Evolutionary conservation across 2,329 filamentous ascomycete species (phyloP), one percentile per base, ranked within the genome.

Genomic region (Paracorniculantispora psalliotae): DNA sequence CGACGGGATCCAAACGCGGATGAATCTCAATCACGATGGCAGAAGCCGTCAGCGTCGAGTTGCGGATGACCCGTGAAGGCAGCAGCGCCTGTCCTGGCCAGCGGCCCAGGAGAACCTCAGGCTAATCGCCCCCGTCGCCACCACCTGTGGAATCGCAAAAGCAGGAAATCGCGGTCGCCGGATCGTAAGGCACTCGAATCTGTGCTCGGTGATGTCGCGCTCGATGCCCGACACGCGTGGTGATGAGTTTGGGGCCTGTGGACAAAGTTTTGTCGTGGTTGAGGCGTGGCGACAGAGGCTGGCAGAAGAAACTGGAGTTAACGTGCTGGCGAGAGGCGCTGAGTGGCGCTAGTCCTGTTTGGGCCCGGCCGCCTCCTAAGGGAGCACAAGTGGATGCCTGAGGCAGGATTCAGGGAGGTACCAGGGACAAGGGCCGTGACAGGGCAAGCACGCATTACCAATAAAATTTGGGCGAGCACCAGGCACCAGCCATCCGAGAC

Each of bases 181-280:
- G 69, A 62, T 76, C 69, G 68, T 68, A 66, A 64, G 61, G 61
- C 64, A 62, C 61, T 67, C 63, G 61, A 59, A 58, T 57, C 61
- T 60, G 67, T 67, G 65, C 60, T 67, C 68, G 61, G 61, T 58
- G 63, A 63, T 65, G 70, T 65, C 68, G 70, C 71, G 73, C 73
- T 72, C 74, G 76, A 76, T 77, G 75, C 72, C 73, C 74, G 80
- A 79, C 79, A 78, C 81, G 82, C 77, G 77, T 75, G 73, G 72
- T 75, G 77, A 78, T 81, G 75, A 67, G 62, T 69, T 72, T 67
- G 67, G 64, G 65, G 66, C 47, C 64, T 65, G 61, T 62, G 65
- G 67, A 69, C 72, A 72, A 69, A 71, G 70, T 75, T 75, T 77
- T 74, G 73, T 75, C 73, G 73, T 72, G 71, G 74, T 72, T 73